These are phyloP conservation scores for Cystobasidium slooffiae DNA, from an alignment of 1,284 basidiomycete genomes.

Conservation along the genomic window DNA sequence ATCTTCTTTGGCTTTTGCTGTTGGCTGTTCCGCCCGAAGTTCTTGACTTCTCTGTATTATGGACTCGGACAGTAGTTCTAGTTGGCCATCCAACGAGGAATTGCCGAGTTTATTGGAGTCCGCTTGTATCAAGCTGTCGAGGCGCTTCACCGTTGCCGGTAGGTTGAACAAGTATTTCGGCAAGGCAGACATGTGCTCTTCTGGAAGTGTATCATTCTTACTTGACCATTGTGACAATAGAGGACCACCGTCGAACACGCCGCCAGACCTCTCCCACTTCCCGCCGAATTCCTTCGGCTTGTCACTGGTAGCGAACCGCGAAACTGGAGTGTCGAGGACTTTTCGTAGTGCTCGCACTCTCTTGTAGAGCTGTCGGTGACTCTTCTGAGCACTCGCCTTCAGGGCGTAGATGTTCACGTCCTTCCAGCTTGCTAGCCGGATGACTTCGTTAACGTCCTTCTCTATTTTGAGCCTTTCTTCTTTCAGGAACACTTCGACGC, in stretches of 20 bases:
- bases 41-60: slow-evolving; percentile 69
- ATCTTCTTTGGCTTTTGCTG: slow-evolving; percentile 60
- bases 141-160: slow-evolving; percentile 47
- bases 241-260: too few species aligned
- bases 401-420: slow-evolving; percentile 95
- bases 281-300: background rate
- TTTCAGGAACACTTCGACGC: slow-evolving; percentile 64
- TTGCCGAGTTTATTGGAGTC: background rate
- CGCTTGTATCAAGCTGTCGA: slow-evolving; percentile 30
- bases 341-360: slow-evolving; percentile 91
- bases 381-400: slow-evolving; percentile 85
- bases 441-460: slow-evolving; percentile 79
- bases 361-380: slow-evolving; percentile 90
- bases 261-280: background rate
- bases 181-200: too few species aligned
- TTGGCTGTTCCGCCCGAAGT: slow-evolving; percentile 20
- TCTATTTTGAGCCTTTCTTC: slow-evolving; percentile 71
- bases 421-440: slow-evolving; percentile 97
- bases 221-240: too few species aligned
- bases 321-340: slow-evolving; percentile 67
- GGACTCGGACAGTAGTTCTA: slow-evolving; percentile 65
- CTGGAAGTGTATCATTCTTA: too few species aligned
- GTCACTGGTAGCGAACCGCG: background rate
- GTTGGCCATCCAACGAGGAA: slow-evolving; percentile 4
- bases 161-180: slow-evolving; percentile 39